These are phyloP conservation scores for Fusarium citri DNA, from an alignment of 2,329 filamentous ascomycete species.

Conservation along the genomic window DNA sequence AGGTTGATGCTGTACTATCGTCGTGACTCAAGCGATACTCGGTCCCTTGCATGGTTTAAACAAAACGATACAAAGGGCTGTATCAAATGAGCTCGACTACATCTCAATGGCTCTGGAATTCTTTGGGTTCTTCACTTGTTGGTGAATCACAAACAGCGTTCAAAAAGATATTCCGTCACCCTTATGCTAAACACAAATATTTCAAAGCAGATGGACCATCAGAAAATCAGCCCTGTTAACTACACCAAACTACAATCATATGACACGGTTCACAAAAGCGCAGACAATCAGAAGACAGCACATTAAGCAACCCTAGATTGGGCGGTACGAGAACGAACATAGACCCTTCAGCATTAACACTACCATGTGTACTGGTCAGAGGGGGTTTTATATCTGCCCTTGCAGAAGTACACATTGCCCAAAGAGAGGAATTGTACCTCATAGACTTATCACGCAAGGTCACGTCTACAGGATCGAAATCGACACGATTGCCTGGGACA, in stretches of 20 bases:
- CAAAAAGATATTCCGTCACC: neutral
- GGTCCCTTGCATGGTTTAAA: constrained; percentile 29
- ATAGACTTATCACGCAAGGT: constrained; percentile 35
- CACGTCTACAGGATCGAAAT: constrained; percentile 40
- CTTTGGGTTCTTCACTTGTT: neutral
- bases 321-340: neutral
- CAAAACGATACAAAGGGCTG: neutral
- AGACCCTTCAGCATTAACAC: neutral
- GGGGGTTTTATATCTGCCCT: constrained; percentile 41
- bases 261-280: neutral
- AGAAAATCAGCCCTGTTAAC: neutral
- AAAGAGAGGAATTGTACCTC: constrained; percentile 28
- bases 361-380: constrained; percentile 46
- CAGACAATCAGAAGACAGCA: neutral
- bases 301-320: neutral
- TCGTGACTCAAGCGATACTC: constrained; percentile 14
- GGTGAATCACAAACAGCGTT: neutral
- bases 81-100: neutral
- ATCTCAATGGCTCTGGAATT: neutral
- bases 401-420: constrained; percentile 41
- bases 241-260: neutral
- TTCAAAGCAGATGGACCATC: neutral
- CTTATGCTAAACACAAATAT: neutral
- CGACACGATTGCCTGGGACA: constrained; percentile 42
- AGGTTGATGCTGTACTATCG: constrained; percentile 11